Conservation (phyloP, 1,139 yeast species). For the Diutina ranongensis region DNA sequence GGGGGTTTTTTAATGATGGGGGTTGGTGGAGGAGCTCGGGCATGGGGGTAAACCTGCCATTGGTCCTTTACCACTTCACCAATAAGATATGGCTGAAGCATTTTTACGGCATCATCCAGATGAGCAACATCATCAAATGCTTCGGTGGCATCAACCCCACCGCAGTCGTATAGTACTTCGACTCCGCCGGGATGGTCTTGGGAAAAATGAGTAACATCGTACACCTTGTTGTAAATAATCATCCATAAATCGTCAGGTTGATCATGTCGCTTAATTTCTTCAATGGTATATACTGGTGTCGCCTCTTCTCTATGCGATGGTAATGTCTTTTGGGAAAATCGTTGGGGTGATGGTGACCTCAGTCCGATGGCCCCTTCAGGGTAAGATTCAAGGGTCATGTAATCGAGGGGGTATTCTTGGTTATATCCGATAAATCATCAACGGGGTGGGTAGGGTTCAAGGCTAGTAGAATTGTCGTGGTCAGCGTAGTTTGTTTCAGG, state of each 20-base stretch:
- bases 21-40: neutral
- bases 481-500: too few relatives aligned
- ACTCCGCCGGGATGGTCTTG: constrained; percentile 60
- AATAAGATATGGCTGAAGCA: constrained; percentile 27
- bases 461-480: too few relatives aligned
- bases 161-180: constrained; percentile 56
- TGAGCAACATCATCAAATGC: constrained; percentile 45
- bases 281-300: neutral
- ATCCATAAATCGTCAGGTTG: constrained; percentile 49
- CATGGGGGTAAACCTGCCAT: neutral
- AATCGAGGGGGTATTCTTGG: neutral
- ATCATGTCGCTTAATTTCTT: constrained; percentile 33
- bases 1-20: constrained; percentile 4
- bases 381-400: neutral
- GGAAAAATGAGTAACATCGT: constrained; percentile 41
- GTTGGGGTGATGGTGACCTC: neutral
- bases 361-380: too few relatives aligned
- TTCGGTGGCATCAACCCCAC: constrained; percentile 62
- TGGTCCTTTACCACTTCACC: constrained; percentile 14
- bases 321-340: too few relatives aligned
- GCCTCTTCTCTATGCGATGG: too few relatives aligned
- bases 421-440: neutral
- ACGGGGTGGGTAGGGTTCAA: too few relatives aligned
- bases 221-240: constrained; percentile 51
- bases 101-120: constrained; percentile 29